These are phyloP conservation scores for Malus domestica DNA, from an alignment of 306 rosid species.

Conservation along the genomic window ASM211411v1 NC_041791.1:8347001-8347500, in stretches of 20 bases:
- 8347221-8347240: conserved; percentile 56
- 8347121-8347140: conserved; percentile 9
- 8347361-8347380: not conserved
- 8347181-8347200: conserved; percentile 18
- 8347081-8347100: conserved; percentile 21
- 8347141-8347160: conserved; percentile 20
- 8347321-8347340: not conserved
- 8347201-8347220: conserved; percentile 48
- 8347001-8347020: conserved; percentile 45
- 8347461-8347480: too few species aligned
- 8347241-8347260: conserved; percentile 55
- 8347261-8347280: conserved; percentile 53
- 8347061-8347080: conserved; percentile 57
- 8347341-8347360: not conserved
- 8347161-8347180: conserved; percentile 28
- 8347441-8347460: too few species aligned
- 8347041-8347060: conserved; percentile 67
- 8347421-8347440: not conserved
- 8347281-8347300: conserved; percentile 37
- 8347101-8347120: conserved; percentile 28
- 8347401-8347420: not conserved
- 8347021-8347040: conserved; percentile 55
- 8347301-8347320: conserved; percentile 16
- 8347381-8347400: not conserved
- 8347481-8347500: too few species aligned